Evolutionary conservation across 202 grass and related monocot species (phyloP), one percentile per base, ranked within the genome.

Genomic region (Dendrocalamus latiflorus): DNA sequence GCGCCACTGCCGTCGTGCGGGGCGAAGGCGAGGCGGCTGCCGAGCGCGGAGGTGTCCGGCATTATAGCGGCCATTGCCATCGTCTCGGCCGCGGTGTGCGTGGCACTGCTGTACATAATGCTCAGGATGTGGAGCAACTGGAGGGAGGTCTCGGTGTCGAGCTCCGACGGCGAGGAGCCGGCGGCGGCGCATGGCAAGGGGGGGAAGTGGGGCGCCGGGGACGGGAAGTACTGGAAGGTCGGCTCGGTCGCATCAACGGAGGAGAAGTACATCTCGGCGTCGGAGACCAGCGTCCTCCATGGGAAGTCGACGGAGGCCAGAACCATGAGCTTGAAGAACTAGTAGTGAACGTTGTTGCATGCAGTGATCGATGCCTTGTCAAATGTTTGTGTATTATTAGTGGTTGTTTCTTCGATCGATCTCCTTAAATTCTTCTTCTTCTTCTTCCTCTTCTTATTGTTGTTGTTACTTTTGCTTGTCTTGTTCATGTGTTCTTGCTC

Each of bases 51-150:
- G 72, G 96, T 93, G 49, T 84, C 89, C 0, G 83, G 75, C 48
- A 98, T 98, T 75, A 87, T 90, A 25, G 85, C 75, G 9, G 83
- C 72, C 39, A 98, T 98, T 54, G 96, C 89, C 21, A 78, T 87
- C 42, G 66, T 95, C 1, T 95, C 96, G 1, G 83, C 93, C 0
- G 49, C 45, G 0, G 93, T 98, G 43, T 98, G 96, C 77, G 28
- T 92, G 82, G 86, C 82, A 22, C 50, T 98, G 68, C n/a, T 98
- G 22, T 93, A 91, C 78, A 94, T 89, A 58, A 93, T 94, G 84
- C 77, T 93, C 51, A 73, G 91, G 74, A 87, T 96, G 79, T 96
- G 88, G 93, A 96, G 86, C 84, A 93, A 93, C 82, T 96, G 93
- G 91, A 82, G 91, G 68, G 81, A 76, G 25, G 86, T 93, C 44